A percentile compares a stretch with the other conserved stretches of the same genome.
These are phyloP conservation scores for Nemania diffusa DNA, from an alignment of 2,329 filamentous ascomycete species.

Conservation along the genomic window DNA sequence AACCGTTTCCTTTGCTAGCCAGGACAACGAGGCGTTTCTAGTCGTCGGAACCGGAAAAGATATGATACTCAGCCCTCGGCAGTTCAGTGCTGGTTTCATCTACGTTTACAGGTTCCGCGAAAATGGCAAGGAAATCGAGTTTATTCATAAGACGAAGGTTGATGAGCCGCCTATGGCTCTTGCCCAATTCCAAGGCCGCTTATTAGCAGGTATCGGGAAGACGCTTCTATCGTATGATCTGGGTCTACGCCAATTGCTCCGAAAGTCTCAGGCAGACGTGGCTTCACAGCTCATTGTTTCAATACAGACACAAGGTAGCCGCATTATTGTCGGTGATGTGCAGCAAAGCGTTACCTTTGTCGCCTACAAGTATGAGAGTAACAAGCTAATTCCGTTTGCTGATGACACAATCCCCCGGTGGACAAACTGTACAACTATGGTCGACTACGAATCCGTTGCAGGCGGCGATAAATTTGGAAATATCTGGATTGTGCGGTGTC, in stretches of 20 bases:
- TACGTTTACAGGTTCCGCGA: slow-evolving; percentile 92
- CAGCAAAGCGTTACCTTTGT: slow-evolving; percentile 92
- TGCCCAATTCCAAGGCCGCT: slow-evolving; percentile 88
- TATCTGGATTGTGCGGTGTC: slow-evolving; percentile 89
- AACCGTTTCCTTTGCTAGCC: slow-evolving; percentile 85
- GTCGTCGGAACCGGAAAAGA: slow-evolving; percentile 95
- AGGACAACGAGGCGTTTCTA: slow-evolving; percentile 90
- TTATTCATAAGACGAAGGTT: slow-evolving; percentile 95
- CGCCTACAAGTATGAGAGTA: slow-evolving; percentile 92
- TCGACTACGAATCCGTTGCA: slow-evolving; percentile 95
- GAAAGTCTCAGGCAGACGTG: slow-evolving; percentile 87
- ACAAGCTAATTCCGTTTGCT: slow-evolving; percentile 90
- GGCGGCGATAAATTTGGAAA: slow-evolving; percentile 99
- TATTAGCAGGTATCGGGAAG: slow-evolving; percentile 86
- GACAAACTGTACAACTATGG: slow-evolving; percentile 91
- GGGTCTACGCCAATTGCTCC: slow-evolving; percentile 89
- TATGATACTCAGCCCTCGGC: slow-evolving; percentile 80
- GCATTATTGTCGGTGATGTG: slow-evolving; percentile 91
- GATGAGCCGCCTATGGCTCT: slow-evolving; percentile 91
- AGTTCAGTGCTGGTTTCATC: slow-evolving; percentile 82
- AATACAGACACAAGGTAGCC: slow-evolving; percentile 87
- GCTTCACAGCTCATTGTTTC: slow-evolving; percentile 86
- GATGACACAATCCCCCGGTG: slow-evolving; percentile 91
- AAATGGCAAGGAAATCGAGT: slow-evolving; percentile 87
- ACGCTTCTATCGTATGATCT: slow-evolving; percentile 90